A percentile compares a stretch with the other conserved stretches of the same genome.
These are phyloP conservation scores for Arxiozyma bovina DNA, from an alignment of 1,139 yeast species.

Conservation along the genomic window DNA sequence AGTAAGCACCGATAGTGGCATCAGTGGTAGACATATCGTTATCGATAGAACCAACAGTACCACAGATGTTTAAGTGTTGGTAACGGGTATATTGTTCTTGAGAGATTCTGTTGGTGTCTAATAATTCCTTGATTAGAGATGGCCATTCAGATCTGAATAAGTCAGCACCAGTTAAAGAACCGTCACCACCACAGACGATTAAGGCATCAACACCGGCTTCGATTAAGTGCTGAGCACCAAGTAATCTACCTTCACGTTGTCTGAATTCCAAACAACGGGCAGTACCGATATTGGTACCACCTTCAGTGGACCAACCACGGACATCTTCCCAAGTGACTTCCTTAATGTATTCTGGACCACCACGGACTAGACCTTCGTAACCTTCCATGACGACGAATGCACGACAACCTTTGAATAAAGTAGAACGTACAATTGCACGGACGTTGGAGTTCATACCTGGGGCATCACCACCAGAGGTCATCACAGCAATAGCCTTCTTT, in stretches of 20 bases:
- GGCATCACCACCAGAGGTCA: constrained; percentile 97
- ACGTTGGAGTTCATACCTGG: constrained; percentile 98
- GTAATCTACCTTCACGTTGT: constrained; percentile 74
- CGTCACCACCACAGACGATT: constrained; percentile 98
- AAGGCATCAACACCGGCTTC: constrained; percentile 87
- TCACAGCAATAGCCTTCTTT: constrained; percentile 57
- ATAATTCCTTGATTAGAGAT: constrained; percentile 62
- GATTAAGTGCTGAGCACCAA: constrained; percentile 77
- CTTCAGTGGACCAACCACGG: constrained; percentile 80
- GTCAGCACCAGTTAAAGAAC: constrained; percentile 96
- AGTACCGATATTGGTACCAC: constrained; percentile 95
- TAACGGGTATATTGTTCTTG: constrained; percentile 49
- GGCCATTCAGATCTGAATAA: constrained; percentile 94
- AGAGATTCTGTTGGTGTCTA: constrained; percentile 45
- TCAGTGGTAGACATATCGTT: constrained; percentile 97
- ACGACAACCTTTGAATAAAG: constrained; percentile 81
- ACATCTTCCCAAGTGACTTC: constrained; percentile 89
- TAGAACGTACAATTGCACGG: constrained; percentile 76
- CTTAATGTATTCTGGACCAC: constrained; percentile 57
- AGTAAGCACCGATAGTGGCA: constrained; percentile 92
- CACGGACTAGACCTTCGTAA: constrained; percentile 84
- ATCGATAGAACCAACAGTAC: constrained; percentile 93
- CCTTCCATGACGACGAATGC: constrained; percentile 95
- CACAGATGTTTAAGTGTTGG: constrained; percentile 77
- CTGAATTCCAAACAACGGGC: constrained; percentile 84